Evolutionary conservation across 495 filamentous ascomycete genomes (phyloP).

Genomic region (Chaetomium fimeti): DNA sequence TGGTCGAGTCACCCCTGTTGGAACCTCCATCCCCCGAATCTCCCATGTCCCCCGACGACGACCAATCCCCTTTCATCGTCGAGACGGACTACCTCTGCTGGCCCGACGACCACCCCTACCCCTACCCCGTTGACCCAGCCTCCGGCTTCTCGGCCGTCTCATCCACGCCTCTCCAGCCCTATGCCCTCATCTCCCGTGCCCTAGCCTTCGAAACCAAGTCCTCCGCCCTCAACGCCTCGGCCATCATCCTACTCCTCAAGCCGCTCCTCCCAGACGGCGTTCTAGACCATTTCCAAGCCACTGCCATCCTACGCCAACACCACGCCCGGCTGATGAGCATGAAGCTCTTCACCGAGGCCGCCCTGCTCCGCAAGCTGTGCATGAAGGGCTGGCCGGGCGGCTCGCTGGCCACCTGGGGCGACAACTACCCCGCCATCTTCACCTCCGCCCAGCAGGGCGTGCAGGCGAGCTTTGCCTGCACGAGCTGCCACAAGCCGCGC

Average conservation of each 20-base stretch:
- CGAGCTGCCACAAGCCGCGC: constrained; percentile 51
- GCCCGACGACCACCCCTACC: constrained; percentile 49
- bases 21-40: constrained; percentile 9
- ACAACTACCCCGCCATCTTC: constrained; percentile 60
- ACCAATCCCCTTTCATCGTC: constrained; percentile 43
- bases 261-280: constrained; percentile 50
- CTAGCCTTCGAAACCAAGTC: constrained; percentile 48
- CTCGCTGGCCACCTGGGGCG: constrained; percentile 40
- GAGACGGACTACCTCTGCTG: constrained; percentile 53
- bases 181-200: constrained; percentile 47
- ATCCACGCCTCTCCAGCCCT: constrained; percentile 47
- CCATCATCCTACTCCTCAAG: constrained; percentile 53
- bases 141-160: constrained; percentile 18
- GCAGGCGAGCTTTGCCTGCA: constrained; percentile 49
- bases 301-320: constrained; percentile 60
- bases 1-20: constrained; percentile 20
- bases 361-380: constrained; percentile 66
- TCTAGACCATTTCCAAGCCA: constrained; percentile 49
- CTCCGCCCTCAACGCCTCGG: constrained; percentile 50
- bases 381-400: constrained; percentile 50
- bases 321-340: constrained; percentile 63
- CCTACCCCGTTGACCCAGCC: constrained; percentile 34
- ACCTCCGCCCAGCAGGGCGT: constrained; percentile 52
- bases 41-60: constrained; percentile 30
- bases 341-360: constrained; percentile 64